Conservation (phyloP, 2,329 filamentous ascomycete species). For the Colletotrichum eremochloae region DNA sequence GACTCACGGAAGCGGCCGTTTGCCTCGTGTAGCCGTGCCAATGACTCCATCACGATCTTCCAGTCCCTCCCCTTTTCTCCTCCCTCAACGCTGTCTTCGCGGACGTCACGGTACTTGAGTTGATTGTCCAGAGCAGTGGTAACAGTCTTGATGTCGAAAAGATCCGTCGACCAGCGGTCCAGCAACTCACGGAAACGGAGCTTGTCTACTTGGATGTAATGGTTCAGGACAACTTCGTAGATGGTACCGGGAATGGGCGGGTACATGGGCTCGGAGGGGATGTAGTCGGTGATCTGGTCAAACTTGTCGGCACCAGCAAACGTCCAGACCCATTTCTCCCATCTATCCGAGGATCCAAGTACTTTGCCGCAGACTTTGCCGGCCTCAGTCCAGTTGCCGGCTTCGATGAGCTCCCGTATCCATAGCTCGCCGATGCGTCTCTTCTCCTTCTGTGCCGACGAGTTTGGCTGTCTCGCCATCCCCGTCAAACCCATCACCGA, state of each 20-base stretch:
- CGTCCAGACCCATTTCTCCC: slow-evolving; percentile 96
- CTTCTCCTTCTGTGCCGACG: slow-evolving; percentile 82
- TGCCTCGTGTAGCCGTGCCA: slow-evolving; percentile 87
- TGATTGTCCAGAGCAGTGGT: slow-evolving; percentile 86
- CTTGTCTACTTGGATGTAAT: slow-evolving; percentile 87
- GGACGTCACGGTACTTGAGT: slow-evolving; percentile 80
- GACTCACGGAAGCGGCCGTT: slow-evolving; percentile 87
- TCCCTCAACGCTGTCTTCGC: slow-evolving; percentile 81
- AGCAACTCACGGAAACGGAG: slow-evolving; percentile 82
- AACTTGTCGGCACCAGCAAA: slow-evolving; percentile 90
- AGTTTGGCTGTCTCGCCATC: slow-evolving; percentile 35
- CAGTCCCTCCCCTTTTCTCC: slow-evolving; percentile 83
- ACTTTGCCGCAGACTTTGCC: slow-evolving; percentile 87
- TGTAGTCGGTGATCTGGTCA: slow-evolving; percentile 88
- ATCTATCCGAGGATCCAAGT: slow-evolving; percentile 81
- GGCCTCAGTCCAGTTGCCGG: slow-evolving; percentile 81
- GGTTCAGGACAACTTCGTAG: slow-evolving; percentile 89
- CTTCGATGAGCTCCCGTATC: slow-evolving; percentile 86
- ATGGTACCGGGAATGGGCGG: slow-evolving; percentile 85
- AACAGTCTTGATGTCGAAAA: slow-evolving; percentile 85
- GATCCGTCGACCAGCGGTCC: slow-evolving; percentile 84
- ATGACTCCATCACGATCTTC: slow-evolving; percentile 87
- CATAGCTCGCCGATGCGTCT: slow-evolving; percentile 91
- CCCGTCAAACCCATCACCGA: slow-evolving; percentile 72
- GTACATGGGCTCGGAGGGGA: slow-evolving; percentile 82